Evolutionary conservation across 2,329 filamentous ascomycete genomes (phyloP), one percentile per base, ranked within the genome.

Genomic region (Neopestalotiopsis clavispora): DNA sequence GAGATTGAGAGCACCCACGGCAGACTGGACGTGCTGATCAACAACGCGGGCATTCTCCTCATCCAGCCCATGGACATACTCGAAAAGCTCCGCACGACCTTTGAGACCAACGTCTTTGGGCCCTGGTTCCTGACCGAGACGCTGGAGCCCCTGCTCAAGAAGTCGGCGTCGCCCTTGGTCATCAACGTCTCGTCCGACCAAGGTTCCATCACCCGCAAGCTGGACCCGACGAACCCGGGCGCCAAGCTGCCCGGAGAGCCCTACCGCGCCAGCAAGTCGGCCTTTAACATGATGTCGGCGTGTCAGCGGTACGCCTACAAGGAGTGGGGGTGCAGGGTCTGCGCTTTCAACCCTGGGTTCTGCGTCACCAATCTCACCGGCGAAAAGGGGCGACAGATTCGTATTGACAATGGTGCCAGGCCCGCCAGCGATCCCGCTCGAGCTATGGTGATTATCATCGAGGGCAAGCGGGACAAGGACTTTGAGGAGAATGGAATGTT

Each of bases 261-360:
- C 1, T 84, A 85, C 66, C 74, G 80, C 12, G 71, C 75, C 4
- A 83, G 80, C 73, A 85, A 85, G 70, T 80, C 82, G 1, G 83
- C 82, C 0, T 40, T 84, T 6, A 82, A 84, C 40, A 82, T 83
- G 78, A 71, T 84, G 4, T 74, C 73, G 0, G 76, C 73, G 20
- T 77, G 77, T 63, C 74, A 79, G 69, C 66, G 72, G 57, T 69
- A 73, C 49, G 70, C 75, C 30, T 78, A 71, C 60, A 71, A 68
- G 23, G 73, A 76, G 4, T 77, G 76, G 76, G 73, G 73, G 0
- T 78, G 77, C 42, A 78, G 73, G 67, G 78, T 79, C 14, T 77
- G 77, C 49, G 71, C 77, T 2, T 80, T 77, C 28, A 77, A 78
- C 34, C 79, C 79, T 3, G 80, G 79, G 1, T 79, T 71, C 30